Percentiles rank a stretch among this genome's conserved stretches.
Evolutionary conservation across 1,284 basidiomycete species (phyloP).

Genomic region (Ustilago shanxiensis): DNA sequence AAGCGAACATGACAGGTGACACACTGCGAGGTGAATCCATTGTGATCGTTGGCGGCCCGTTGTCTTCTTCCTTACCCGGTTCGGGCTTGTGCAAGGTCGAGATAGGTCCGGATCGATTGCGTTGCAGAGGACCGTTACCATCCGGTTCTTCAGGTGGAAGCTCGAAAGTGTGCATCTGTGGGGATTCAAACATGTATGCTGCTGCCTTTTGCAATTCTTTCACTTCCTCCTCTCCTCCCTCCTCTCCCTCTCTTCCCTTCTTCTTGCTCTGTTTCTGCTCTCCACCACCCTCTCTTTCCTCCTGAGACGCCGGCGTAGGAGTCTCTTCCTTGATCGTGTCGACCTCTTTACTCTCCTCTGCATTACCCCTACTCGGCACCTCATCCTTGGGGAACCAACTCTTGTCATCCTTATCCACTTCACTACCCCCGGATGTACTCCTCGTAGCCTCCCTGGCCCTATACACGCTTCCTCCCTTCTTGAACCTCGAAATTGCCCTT

Average conservation of each 20-base stretch:
- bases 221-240: constrained; percentile 1
- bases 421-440: constrained; percentile 26
- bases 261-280: neutral
- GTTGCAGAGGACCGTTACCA: constrained; percentile 35
- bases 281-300: neutral
- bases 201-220: constrained; percentile 23
- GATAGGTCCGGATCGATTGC: constrained; percentile 34
- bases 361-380: constrained; percentile 10
- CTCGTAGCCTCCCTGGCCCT: constrained; percentile 31
- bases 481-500: constrained; percentile 67
- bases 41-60: constrained; percentile 24
- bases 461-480: constrained; percentile 45
- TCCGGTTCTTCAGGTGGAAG: constrained; percentile 27
- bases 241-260: neutral
- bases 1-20: constrained; percentile 25
- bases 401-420: constrained; percentile 23
- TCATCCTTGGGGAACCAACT: constrained; percentile 39
- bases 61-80: neutral
- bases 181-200: constrained; percentile 34
- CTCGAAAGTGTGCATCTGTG: constrained; percentile 45
- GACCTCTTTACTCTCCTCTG: constrained; percentile 11
- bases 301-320: constrained; percentile 3
- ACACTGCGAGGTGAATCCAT: constrained; percentile 29
- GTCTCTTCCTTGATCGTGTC: constrained; percentile 37
- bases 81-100: constrained; percentile 26